Conservation (phyloP, 1,284 basidiomycete genomes). For the Kalmanozyma brasiliensis region DNA sequence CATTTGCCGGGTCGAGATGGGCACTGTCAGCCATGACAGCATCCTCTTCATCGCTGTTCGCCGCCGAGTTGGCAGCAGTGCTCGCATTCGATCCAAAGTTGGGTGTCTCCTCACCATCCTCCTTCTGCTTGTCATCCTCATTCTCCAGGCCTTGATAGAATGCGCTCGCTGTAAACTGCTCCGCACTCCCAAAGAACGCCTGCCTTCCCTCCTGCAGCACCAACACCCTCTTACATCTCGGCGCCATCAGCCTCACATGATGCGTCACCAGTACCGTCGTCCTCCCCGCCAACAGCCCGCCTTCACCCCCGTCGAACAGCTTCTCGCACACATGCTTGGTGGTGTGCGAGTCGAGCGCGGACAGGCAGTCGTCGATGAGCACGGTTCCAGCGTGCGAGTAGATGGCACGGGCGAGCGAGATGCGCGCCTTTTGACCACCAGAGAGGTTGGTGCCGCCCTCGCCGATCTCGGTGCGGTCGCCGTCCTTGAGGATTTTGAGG, state of each 20-base stretch:
- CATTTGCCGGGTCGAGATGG: constrained; percentile 1
- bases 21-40: constrained; percentile 10
- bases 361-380: constrained; percentile 79
- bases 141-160: constrained; percentile 72
- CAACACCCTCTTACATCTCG: constrained; percentile 74
- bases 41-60: constrained; percentile 46
- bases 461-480: constrained; percentile 75
- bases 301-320: constrained; percentile 57
- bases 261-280: constrained; percentile 66
- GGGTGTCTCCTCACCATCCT: constrained; percentile 35
- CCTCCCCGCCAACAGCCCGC: constrained; percentile 34
- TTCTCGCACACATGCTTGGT: constrained; percentile 62
- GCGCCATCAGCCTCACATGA: constrained; percentile 71
- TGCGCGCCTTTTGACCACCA: constrained; percentile 75
- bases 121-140: constrained; percentile 57
- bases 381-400: constrained; percentile 77
- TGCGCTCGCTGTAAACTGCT: constrained; percentile 73
- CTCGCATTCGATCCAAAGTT: constrained; percentile 26
- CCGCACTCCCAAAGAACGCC: constrained; percentile 75
- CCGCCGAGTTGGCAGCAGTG: constrained; percentile 20
- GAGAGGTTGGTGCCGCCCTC: constrained; percentile 72
- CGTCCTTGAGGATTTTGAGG: constrained; percentile 77
- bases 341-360: constrained; percentile 70
- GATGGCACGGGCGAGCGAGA: constrained; percentile 78
- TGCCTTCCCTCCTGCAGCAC: constrained; percentile 78